Evolutionary conservation across 2,329 filamentous ascomycete species (phyloP).

Genomic region (Fusarium denticulatum): DNA sequence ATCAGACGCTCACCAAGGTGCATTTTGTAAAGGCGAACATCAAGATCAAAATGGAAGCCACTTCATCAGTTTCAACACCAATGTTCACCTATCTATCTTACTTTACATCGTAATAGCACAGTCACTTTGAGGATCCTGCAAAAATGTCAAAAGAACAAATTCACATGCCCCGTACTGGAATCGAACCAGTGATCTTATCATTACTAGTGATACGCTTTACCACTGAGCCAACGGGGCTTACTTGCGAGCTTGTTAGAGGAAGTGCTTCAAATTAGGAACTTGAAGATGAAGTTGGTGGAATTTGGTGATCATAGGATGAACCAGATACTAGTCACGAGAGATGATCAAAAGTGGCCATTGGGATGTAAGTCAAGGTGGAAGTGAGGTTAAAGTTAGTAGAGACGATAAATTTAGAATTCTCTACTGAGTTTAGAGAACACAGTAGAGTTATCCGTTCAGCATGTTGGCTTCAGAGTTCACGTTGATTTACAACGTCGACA

Average conservation of each 20-base stretch:
- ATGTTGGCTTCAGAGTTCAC: neutral
- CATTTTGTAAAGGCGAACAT: neutral
- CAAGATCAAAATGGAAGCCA: neutral
- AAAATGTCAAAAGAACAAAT: neutral
- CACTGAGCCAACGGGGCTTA: constrained; percentile 37
- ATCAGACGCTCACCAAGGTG: no score
- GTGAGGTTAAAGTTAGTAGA: neutral
- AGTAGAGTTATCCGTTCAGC: neutral
- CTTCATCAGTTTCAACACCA: neutral
- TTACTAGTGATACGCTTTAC: constrained; percentile 40
- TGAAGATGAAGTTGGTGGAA: neutral
- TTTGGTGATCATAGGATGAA: neutral
- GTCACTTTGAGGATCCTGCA: no score
- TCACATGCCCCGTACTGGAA: constrained; percentile 34
- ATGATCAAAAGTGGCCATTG: no score
- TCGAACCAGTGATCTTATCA: constrained; percentile 37
- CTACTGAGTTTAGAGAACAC: neutral
- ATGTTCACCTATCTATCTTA: neutral
- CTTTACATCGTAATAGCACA: neutral
- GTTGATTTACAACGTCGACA: neutral
- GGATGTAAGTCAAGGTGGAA: neutral
- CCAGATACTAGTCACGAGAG: no score
- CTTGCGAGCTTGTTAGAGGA: neutral
- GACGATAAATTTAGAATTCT: no score
- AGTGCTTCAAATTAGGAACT: fast-evolving